Evolutionary conservation across 2,329 filamentous ascomycete species (phyloP).

Genomic region (Pseudogymnoascus sp.): DNA sequence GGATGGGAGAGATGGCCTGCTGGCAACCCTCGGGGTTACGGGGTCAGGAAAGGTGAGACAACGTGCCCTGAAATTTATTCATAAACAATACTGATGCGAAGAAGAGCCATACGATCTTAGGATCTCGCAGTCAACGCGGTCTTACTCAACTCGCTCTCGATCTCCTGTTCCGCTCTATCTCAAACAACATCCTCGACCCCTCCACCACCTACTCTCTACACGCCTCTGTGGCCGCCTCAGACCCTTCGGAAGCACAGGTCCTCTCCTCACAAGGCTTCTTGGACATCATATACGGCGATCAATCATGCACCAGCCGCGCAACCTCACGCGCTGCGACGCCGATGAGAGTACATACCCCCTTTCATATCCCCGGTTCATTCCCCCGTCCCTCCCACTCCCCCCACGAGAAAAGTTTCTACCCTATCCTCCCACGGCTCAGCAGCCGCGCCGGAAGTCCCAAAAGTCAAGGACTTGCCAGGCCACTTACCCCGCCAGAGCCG

Average conservation of each 20-base stretch:
- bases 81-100: conserved; percentile 9
- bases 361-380: conserved; percentile 13
- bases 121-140: conserved; percentile 76
- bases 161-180: conserved; percentile 76
- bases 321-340: conserved; percentile 62
- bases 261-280: conserved; percentile 68
- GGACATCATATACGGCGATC: conserved; percentile 68
- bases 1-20: conserved; percentile 77
- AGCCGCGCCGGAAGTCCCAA: conserved; percentile 23
- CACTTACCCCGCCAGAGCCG: conserved; percentile 15
- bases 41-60: conserved; percentile 81
- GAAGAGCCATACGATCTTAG: conserved; percentile 92
- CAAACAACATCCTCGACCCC: conserved; percentile 59
- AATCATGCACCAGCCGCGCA: conserved; percentile 45
- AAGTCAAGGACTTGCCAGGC: conserved; percentile 21
- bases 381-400: conserved; percentile 17
- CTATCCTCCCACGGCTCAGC: conserved; percentile 13
- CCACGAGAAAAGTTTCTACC: conserved; percentile 14
- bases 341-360: conserved; percentile 50
- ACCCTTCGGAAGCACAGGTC: conserved; percentile 73
- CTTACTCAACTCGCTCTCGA: conserved; percentile 88
- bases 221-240: conserved; percentile 65
- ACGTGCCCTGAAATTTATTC: not conserved
- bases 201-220: conserved; percentile 53
- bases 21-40: conserved; percentile 89